These are phyloP conservation scores for Aspergillus intermedius DNA, from an alignment of 2,329 filamentous ascomycete genomes.

Conservation along the genomic window DNA sequence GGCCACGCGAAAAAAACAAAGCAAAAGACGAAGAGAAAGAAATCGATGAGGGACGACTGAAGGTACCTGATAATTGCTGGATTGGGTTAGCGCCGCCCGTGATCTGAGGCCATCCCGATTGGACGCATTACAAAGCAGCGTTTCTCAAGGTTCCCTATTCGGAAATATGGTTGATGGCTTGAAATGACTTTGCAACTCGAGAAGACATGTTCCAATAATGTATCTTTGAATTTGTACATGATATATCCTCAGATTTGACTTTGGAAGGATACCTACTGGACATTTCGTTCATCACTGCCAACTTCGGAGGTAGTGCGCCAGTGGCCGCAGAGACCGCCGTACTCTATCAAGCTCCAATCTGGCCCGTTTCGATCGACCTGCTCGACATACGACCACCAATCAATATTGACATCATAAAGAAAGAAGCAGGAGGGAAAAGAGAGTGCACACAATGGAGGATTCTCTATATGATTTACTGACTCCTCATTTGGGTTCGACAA, in stretches of 20 bases:
- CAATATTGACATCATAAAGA: not conserved
- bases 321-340: constrained; percentile 26
- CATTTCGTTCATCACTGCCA: not conserved
- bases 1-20: not conserved
- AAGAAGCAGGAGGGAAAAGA: not conserved
- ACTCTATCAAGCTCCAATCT: constrained; percentile 8
- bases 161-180: no score
- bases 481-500: constrained; percentile 50
- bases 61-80: constrained; percentile 2
- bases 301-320: constrained; percentile 19
- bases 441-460: constrained; percentile 52
- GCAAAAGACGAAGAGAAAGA: not conserved
- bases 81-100: constrained; percentile 4
- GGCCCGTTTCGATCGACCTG: constrained; percentile 9
- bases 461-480: constrained; percentile 67
- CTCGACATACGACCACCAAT: constrained; percentile 9
- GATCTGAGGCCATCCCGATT: constrained; percentile 8
- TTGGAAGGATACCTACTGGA: no score
- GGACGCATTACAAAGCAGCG: not conserved
- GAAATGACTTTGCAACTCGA: no score
- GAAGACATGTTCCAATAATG: no score
- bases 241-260: no score
- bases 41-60: not conserved
- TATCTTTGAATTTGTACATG: no score
- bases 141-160: no score